Percentiles rank a stretch among this genome's conserved stretches.
These are phyloP conservation scores for Diplodia intermedia DNA, from an alignment of 2,329 filamentous ascomycete species.

Conservation along the genomic window DNA sequence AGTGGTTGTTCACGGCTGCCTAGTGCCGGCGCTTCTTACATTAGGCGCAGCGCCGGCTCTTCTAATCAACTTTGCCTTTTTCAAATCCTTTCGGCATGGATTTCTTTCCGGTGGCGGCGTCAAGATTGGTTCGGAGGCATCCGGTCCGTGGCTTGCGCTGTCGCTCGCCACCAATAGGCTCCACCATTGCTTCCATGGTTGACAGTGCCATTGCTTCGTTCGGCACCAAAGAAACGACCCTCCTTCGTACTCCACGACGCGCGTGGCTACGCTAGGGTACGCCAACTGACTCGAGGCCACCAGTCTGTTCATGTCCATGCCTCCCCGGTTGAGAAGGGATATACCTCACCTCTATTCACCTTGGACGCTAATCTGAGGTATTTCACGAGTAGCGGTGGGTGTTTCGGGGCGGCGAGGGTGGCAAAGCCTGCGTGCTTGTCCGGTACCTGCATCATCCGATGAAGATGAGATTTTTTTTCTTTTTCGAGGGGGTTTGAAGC, in stretches of 20 bases:
- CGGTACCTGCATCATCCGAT: constrained; percentile 1
- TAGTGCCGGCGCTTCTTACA: constrained; percentile 20
- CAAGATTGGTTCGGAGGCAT: not conserved
- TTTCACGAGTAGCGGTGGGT: not conserved
- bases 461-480: not conserved
- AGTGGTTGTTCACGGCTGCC: constrained; percentile 12
- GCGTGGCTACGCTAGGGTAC: not conserved
- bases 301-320: too few species aligned
- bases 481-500: not conserved
- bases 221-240: not conserved
- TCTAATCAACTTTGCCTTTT: not conserved
- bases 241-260: constrained; percentile 1
- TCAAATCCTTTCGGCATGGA: constrained; percentile 17
- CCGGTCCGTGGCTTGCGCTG: constrained; percentile 13
- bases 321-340: not conserved
- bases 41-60: constrained; percentile 1
- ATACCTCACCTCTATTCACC: not conserved
- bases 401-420: not conserved
- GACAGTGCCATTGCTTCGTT: constrained; percentile 2
- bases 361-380: not conserved
- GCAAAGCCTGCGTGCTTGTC: not conserved
- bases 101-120: constrained; percentile 16
- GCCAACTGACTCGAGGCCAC: not conserved
- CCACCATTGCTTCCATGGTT: not conserved
- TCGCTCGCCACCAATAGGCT: not conserved